Conservation (phyloP, 2,329 filamentous ascomycete genomes). For the Paracoccidioides brasiliensis region DNA sequence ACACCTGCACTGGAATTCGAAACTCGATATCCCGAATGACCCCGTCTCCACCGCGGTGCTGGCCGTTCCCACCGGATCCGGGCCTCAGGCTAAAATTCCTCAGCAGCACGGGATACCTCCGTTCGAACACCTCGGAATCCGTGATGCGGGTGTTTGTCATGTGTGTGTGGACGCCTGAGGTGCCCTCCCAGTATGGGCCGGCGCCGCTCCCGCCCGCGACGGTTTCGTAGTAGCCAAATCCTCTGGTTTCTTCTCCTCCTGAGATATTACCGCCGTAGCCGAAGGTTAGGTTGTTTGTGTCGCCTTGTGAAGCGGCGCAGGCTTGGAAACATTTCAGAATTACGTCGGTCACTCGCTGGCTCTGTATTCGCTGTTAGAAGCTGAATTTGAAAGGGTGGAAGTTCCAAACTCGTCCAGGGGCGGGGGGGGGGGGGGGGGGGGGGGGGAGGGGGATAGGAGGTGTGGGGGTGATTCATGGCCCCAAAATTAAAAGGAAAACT, state of each 20-base stretch:
- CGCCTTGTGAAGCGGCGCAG: constrained; percentile 61
- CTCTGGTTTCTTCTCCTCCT: constrained; percentile 42
- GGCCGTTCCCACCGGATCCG: constrained; percentile 51
- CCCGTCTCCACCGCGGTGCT: constrained; percentile 61
- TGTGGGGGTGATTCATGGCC: too few relatives aligned
- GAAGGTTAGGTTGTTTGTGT: constrained; percentile 68
- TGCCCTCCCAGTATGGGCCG: constrained; percentile 58
- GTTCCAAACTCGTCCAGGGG: not conserved
- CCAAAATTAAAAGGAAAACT: too few relatives aligned
- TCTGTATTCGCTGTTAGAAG: constrained; percentile 18
- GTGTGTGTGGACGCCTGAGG: constrained; percentile 65
- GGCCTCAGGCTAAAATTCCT: constrained; percentile 53
- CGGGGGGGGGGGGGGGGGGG: not conserved
- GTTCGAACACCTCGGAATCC: constrained; percentile 67
- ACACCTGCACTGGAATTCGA: constrained; percentile 61
- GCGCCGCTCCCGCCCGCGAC: constrained; percentile 68
- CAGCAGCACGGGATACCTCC: constrained; percentile 61
- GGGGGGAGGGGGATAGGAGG: too few relatives aligned
- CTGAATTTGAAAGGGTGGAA: not conserved
- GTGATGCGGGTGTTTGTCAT: constrained; percentile 86
- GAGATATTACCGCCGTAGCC: constrained; percentile 56
- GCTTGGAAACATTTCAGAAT: constrained; percentile 64
- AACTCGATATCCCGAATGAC: constrained; percentile 72
- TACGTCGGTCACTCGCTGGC: constrained; percentile 63
- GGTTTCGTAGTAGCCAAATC: constrained; percentile 73